Conservation (phyloP, 1,139 yeast genomes). For the Pichia norvegensis region DNA sequence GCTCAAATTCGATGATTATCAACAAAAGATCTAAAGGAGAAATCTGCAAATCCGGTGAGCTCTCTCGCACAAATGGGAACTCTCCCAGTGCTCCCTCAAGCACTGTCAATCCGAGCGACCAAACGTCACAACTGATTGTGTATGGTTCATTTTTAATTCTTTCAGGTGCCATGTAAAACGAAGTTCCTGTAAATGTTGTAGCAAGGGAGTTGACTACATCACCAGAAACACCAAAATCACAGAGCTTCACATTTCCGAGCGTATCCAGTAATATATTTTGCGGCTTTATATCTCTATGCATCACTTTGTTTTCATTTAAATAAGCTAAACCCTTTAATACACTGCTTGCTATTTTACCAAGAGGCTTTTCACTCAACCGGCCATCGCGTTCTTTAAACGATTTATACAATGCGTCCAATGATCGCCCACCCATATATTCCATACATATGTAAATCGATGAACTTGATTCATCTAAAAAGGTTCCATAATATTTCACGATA, state of each 20-base stretch:
- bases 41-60: conserved; percentile 30
- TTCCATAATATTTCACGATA: conserved; percentile 88
- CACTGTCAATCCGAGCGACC: conserved; percentile 90
- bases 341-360: conserved; percentile 83
- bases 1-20: conserved; percentile 74
- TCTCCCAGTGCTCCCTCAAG: conserved; percentile 87
- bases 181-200: conserved; percentile 93
- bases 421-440: conserved; percentile 95
- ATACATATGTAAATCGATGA: conserved; percentile 83
- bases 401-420: conserved; percentile 85
- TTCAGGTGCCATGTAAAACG: conserved; percentile 98
- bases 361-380: conserved; percentile 82
- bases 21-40: conserved; percentile 84
- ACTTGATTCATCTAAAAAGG: conserved; percentile 67
- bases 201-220: conserved; percentile 93
- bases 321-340: conserved; percentile 80
- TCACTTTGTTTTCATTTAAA: conserved; percentile 77
- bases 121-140: conserved; percentile 88
- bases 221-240: conserved; percentile 98
- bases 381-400: conserved; percentile 58
- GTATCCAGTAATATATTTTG: conserved; percentile 75
- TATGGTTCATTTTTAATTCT: conserved; percentile 92
- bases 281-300: conserved; percentile 91
- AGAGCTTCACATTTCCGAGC: conserved; percentile 76
- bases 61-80: conserved; percentile 52